These are phyloP conservation scores for Ophiostoma piceae DNA, from an alignment of 2,329 filamentous ascomycete species.

Conservation along the genomic window DNA sequence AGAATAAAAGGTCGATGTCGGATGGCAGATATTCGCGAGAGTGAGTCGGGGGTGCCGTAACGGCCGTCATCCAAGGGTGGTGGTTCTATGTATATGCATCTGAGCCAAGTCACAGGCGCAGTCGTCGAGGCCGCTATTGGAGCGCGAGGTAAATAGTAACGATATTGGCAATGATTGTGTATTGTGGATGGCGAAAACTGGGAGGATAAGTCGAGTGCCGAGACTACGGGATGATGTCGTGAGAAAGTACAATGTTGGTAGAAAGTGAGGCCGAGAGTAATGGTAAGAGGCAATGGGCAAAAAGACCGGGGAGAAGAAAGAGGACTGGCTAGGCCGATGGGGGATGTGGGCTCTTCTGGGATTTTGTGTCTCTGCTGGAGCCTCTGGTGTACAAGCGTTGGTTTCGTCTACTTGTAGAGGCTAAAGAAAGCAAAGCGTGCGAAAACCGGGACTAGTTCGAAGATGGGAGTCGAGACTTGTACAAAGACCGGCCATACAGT, in stretches of 20 bases:
- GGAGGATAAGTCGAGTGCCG: not conserved
- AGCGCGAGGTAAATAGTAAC: not conserved
- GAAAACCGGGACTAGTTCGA: conserved; percentile 23
- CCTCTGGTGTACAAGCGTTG: conserved; percentile 19
- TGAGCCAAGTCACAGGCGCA: conserved; percentile 15
- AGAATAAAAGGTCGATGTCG: conserved; percentile 10
- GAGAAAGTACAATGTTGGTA: not conserved
- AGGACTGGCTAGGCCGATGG: conserved; percentile 18
- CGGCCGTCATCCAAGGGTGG: conserved; percentile 26
- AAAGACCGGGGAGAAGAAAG: conserved; percentile 8
- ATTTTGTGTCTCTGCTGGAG: conserved; percentile 17
- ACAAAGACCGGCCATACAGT: not conserved
- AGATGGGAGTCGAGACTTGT: conserved; percentile 15
- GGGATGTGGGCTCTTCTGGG: conserved; percentile 19
- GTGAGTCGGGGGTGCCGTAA: conserved; percentile 22
- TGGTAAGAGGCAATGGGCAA: conserved; percentile 11
- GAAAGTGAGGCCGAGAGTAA: not conserved
- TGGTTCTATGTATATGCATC: conserved; percentile 24
- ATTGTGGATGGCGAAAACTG: not conserved
- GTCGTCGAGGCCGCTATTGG: conserved; percentile 11
- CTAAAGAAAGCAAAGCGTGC: conserved; percentile 20
- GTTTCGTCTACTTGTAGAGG: conserved; percentile 18
- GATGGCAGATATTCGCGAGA: not conserved
- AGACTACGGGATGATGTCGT: not conserved
- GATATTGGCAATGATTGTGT: not conserved